Conservation (phyloP, 1,284 basidiomycete species). For the Fomitiporia mediterranea region DNA sequence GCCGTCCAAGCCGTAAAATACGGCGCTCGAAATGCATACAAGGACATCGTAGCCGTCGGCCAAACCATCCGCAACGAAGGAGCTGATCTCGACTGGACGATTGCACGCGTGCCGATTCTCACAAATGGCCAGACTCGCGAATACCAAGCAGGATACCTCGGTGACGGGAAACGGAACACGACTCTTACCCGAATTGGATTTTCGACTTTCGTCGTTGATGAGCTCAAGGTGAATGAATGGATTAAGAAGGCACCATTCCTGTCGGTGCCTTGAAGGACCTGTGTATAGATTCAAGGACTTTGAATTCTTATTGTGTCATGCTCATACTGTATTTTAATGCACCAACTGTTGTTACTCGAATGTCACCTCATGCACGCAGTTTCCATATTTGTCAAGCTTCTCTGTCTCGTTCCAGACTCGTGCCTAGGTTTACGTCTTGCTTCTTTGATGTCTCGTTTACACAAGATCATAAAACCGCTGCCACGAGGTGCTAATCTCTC, state of each 20-base stretch:
- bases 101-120: slow-evolving; percentile 58
- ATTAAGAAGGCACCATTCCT: slow-evolving; percentile 24
- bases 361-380: not conserved
- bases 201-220: slow-evolving; percentile 52
- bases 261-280: slow-evolving; percentile 4
- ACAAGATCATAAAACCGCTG: too few species aligned
- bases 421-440: too few species aligned
- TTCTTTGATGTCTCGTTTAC: too few species aligned
- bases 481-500: too few species aligned
- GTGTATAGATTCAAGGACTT: not conserved
- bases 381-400: too few species aligned
- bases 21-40: slow-evolving; percentile 39
- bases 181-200: slow-evolving; percentile 50
- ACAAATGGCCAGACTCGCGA: slow-evolving; percentile 41
- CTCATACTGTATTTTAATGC: not conserved
- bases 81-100: slow-evolving; percentile 56
- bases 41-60: slow-evolving; percentile 49
- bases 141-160: slow-evolving; percentile 56
- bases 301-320: too few species aligned
- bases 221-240: slow-evolving; percentile 52
- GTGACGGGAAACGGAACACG: slow-evolving; percentile 50
- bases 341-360: not conserved
- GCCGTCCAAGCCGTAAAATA: slow-evolving; percentile 38
- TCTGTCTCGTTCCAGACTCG: too few species aligned
- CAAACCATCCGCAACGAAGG: slow-evolving; percentile 45